Percentiles rank a stretch among this genome's conserved stretches.
Conservation (phyloP, 768 basidiomycete species). For the Mycena capillaripes region DNA sequence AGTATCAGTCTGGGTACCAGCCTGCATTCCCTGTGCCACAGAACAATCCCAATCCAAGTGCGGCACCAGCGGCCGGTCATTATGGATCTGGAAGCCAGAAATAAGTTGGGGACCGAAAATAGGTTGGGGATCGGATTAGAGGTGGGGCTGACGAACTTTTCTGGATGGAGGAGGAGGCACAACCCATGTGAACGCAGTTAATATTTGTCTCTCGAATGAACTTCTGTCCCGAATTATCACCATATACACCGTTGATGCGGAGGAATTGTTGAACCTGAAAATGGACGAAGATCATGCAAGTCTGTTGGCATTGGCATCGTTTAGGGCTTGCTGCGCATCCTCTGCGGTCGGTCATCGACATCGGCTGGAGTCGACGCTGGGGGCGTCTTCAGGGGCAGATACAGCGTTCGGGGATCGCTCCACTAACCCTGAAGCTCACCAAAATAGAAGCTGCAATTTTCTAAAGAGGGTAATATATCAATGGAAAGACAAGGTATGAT, state of each 20-base stretch:
- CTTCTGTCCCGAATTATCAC: constrained; percentile 13
- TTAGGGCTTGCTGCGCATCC: background rate
- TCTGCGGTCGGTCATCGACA: background rate
- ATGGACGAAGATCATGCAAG: background rate
- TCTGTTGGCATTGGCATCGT: background rate
- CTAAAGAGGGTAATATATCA: no score
- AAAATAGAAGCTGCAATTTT: no score
- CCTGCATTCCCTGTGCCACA: no score
- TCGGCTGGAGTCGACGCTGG: background rate
- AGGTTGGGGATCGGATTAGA: no score
- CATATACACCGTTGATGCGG: constrained; percentile 7
- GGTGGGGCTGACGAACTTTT: no score
- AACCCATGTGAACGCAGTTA: no score
- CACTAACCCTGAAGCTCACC: background rate
- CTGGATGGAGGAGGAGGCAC: no score
- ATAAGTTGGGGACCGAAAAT: no score
- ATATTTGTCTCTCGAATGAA: constrained; percentile 15
- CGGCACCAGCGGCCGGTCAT: no score
- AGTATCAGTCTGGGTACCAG: no score
- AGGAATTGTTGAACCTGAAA: background rate
- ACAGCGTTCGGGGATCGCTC: background rate
- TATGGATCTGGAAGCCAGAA: no score
- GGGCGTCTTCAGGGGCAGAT: background rate
- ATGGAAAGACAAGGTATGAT: background rate
- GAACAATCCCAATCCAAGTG: no score